Percentiles rank a stretch among this genome's conserved stretches.
These are phyloP conservation scores for Melaleuca quinquenervia DNA, from an alignment of 345 rosid species.

Conservation along the genomic window DNA sequence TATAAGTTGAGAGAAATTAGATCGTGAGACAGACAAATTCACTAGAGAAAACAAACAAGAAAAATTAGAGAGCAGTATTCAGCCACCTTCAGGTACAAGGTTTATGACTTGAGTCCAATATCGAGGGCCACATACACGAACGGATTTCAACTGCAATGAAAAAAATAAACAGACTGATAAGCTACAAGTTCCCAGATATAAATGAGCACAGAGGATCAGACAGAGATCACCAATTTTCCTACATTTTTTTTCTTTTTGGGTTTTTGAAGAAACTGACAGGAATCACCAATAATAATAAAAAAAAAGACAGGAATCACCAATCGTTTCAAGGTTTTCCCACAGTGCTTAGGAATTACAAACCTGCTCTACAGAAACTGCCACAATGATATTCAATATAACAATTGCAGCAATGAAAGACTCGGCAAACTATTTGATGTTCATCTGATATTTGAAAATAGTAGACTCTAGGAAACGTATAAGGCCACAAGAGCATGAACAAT, in stretches of 20 bases:
- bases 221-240: not conserved
- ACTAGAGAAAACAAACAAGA: not conserved
- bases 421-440: not conserved
- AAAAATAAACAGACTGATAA: not conserved
- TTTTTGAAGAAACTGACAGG: not conserved
- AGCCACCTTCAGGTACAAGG: conserved; percentile 73
- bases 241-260: not conserved
- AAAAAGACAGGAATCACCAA: not conserved
- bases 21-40: not conserved
- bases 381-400: not conserved
- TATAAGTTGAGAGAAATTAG: conserved; percentile 13
- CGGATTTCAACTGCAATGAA: conserved; percentile 64
- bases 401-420: not conserved
- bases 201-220: not conserved
- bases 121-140: conserved; percentile 89
- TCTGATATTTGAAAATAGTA: not conserved
- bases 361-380: not conserved
- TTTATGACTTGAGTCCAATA: conserved; percentile 92
- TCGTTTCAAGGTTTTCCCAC: not conserved
- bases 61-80: conserved; percentile 3
- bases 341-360: not conserved
- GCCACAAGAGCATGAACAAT: not conserved
- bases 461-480: not conserved
- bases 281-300: not conserved
- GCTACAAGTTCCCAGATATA: not conserved